A percentile compares a stretch with the other conserved stretches of the same genome.
Evolutionary conservation across 164 flowering plant species (phyloP).

Genomic region (Cinnamomum chago): DNA sequence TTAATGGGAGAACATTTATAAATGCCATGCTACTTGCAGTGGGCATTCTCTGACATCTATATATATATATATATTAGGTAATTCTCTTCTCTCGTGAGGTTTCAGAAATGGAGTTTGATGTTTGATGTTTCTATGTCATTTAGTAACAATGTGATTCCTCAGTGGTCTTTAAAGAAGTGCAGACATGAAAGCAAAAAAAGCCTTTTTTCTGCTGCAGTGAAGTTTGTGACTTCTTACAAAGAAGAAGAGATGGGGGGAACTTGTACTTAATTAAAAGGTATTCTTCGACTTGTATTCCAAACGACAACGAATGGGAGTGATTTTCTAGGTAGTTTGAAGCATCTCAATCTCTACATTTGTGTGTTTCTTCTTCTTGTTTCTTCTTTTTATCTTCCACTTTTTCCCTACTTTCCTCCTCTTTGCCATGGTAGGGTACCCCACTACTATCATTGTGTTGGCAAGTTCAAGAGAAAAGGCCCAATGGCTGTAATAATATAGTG

Average conservation of each 20-base stretch:
- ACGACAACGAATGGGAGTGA: neutral
- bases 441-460: neutral
- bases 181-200: neutral
- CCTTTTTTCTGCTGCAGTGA: conserved; percentile 33
- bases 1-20: too few species aligned
- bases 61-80: neutral
- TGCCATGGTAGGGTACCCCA: neutral
- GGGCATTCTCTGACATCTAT: too few species aligned
- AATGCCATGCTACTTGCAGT: too few species aligned
- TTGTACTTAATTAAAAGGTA: conserved; percentile 20
- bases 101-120: neutral
- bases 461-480: neutral
- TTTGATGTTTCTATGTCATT: neutral
- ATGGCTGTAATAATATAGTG: neutral
- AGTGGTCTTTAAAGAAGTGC: neutral
- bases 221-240: conserved; percentile 36
- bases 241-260: conserved; percentile 39
- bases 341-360: neutral
- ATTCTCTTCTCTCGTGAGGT: neutral
- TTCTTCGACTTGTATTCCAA: conserved; percentile 36
- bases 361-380: neutral
- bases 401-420: neutral
- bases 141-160: neutral
- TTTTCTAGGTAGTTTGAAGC: neutral
- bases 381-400: neutral